Base-by-base conservation (phyloP, 2,329 filamentous ascomycete species). In the Aspergillus bombycis region DNA sequence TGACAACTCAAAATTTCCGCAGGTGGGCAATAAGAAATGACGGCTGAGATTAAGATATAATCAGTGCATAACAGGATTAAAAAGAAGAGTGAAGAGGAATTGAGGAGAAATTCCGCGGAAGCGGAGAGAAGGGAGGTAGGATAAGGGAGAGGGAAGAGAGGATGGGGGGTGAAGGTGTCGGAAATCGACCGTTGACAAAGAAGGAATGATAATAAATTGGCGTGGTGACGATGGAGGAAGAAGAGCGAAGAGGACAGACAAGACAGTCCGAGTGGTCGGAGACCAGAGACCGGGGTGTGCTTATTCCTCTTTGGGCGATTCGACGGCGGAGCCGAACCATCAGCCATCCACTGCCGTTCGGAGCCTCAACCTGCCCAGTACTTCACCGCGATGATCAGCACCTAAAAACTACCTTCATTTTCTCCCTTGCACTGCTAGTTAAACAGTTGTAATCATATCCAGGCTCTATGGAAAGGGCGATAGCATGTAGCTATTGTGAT, bases 171-270 rank as follows among this genome's bases (percentile, higher is more conserved):
- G 57, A 64, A 54, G 53, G 52, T 56, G 45, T 59, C 52, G 45
- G 28, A 52, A 32, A 52, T 34, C 36, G 48, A 55, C 19, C 34
- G 52, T 55, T 23, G 32, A 53, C 41, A 41, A 43, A 57, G 55
- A 43, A 57, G 55, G 36, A 58, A 43, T 53, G 43, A 23, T 57
- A 26, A 28, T 28, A 28, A 28, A 52, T 52, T 52, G 48, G 34
- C 21, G 48, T 26, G 59, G 61, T 61, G 61, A 41, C 46, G 50
- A 59, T 57, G 30, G 56, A 59, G 38, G 52, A 61, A 60, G 41
- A 54, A 43, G 60, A 57, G 30, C 41, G 65, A 67, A 64, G 60
- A 67, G 68, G 67, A 68, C 67, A 68, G 65, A 67, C 61, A 64
- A 52, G 57, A 23, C 41, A 57, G 38, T 26, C 21, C 58, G 67